These are phyloP conservation scores for Globisporangium emineosum DNA, from an alignment of 352 stramenopile genomes.

Conservation along the genomic window DNA sequence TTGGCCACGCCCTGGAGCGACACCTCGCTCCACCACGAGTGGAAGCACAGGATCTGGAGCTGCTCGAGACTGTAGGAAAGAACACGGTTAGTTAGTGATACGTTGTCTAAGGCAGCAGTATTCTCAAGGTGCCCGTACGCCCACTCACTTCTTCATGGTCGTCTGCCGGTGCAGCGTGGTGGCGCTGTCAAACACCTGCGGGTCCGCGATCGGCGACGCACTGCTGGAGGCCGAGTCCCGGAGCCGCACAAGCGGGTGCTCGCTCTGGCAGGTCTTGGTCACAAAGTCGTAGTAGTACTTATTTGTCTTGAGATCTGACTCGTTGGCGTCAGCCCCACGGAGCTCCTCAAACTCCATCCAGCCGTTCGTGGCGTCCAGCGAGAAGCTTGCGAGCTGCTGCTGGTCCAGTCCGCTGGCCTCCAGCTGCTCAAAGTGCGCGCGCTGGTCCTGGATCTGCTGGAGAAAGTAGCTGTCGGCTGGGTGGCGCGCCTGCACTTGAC, in stretches of 20 bases:
- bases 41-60: slow-evolving; percentile 69
- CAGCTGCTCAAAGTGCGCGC: slow-evolving; percentile 22
- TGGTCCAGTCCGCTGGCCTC: slow-evolving; percentile 5
- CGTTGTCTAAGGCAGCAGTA: no score
- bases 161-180: slow-evolving; percentile 40
- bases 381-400: slow-evolving; percentile 3
- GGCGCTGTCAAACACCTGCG: slow-evolving; percentile 46
- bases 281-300: slow-evolving; percentile 70
- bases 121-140: no score
- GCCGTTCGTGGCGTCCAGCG: slow-evolving; percentile 10
- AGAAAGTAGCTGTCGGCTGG: slow-evolving; percentile 42
- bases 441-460: slow-evolving; percentile 46
- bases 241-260: slow-evolving; percentile 36
- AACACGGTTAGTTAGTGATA: not conserved
- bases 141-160: slow-evolving; percentile 48
- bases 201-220: slow-evolving; percentile 25
- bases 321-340: not conserved
- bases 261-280: slow-evolving; percentile 26
- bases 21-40: slow-evolving; percentile 66
- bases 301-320: not conserved
- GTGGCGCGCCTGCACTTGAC: slow-evolving; percentile 15
- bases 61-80: slow-evolving; percentile 31
- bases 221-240: slow-evolving; percentile 14
- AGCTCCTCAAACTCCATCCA: slow-evolving; percentile 62
- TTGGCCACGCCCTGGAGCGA: slow-evolving; percentile 33